Evolutionary conservation across 257 asterid species (phyloP), one percentile per base, ranked within the genome.

Genomic region (Coffea canephora): DNA sequence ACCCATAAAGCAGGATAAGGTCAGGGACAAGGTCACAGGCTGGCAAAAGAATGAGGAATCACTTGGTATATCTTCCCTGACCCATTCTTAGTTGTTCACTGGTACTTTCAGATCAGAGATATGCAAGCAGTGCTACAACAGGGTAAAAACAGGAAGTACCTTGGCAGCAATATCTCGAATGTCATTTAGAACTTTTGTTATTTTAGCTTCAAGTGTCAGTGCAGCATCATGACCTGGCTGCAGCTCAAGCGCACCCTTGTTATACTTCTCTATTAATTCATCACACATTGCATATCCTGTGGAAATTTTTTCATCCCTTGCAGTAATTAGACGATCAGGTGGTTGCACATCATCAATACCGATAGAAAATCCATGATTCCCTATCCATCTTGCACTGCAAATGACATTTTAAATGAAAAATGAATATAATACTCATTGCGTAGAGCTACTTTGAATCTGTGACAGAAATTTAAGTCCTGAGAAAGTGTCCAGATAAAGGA

Each of bases 321-420:
- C 91, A 77, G 83, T 83, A 83, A 79, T 91, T 82, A 93, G 82
- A 69, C 59, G 82, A 77, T 73, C 80, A 72, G 93, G 96, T 54
- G 99, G 98, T 78, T 84, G 91, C 83, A 95, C 99, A 83, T 95
- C 99, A 81, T 95, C 90, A 79, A 95, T 92, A 77, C 99, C 99
- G 82, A 95, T 93, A 16, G 99, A 95, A 86, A 95, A 95, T 78
- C 99, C 99, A 87, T 93, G 99, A 83, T 95, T 91, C 85, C 99
- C 99, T 69, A 95, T 95, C 99, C 98, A 95, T 81, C 99, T 90
- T 74, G 99, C 98, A 87, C 99, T 95, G 84, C 67, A 80, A 31
- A 54, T 73, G 85, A 86, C 73, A 83, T 67, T 25, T 65, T 46
- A 49, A 50, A 36, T 25, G 43, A 25, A 77, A 54, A 18, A 77